phyloP scores from a whole-genome alignment of 2,329 filamentous ascomycete genomes.

The Huntiella abstrusa region DNA sequence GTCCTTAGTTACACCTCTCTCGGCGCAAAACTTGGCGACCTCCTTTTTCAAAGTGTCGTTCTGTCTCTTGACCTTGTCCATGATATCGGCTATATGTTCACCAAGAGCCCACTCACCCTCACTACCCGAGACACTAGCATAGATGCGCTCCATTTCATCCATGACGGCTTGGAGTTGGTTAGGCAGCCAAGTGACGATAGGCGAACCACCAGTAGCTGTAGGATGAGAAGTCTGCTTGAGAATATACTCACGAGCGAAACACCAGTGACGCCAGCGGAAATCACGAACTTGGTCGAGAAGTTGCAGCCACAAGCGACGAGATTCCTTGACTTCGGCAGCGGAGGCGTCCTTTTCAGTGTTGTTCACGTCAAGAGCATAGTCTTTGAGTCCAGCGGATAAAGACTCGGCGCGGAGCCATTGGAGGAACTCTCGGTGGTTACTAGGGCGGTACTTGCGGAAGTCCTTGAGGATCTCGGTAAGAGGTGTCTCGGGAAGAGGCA shows the following conservation, averaged over 20 bases:
- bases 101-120: slow-evolving; percentile 26
- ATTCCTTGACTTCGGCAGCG: slow-evolving; percentile 25
- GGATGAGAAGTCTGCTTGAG: slow-evolving; percentile 59
- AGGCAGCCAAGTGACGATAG: slow-evolving; percentile 69
- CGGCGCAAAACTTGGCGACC: slow-evolving; percentile 54
- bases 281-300: slow-evolving; percentile 58
- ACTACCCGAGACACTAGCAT: slow-evolving; percentile 25
- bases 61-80: slow-evolving; percentile 47
- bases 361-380: slow-evolving; percentile 31
- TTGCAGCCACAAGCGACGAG: slow-evolving; percentile 41
- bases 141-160: slow-evolving; percentile 45
- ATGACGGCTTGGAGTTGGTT: slow-evolving; percentile 64
- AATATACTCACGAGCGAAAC: slow-evolving; percentile 70
- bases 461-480: slow-evolving; percentile 75
- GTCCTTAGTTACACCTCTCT: slow-evolving; percentile 27
- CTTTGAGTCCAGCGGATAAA: slow-evolving; percentile 32
- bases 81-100: slow-evolving; percentile 35
- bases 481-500: slow-evolving; percentile 75
- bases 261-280: slow-evolving; percentile 74
- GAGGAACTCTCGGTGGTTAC: slow-evolving; percentile 74
- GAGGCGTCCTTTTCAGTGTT: slow-evolving; percentile 16
- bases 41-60: slow-evolving; percentile 49
- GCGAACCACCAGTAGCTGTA: slow-evolving; percentile 61
- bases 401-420: slow-evolving; percentile 42
- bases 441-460: slow-evolving; percentile 76